A percentile compares a stretch with the other conserved stretches of the same genome.
These are phyloP conservation scores for Trichosporon ovoides DNA, from an alignment of 1,284 basidiomycete species.

Conservation along the genomic window DNA sequence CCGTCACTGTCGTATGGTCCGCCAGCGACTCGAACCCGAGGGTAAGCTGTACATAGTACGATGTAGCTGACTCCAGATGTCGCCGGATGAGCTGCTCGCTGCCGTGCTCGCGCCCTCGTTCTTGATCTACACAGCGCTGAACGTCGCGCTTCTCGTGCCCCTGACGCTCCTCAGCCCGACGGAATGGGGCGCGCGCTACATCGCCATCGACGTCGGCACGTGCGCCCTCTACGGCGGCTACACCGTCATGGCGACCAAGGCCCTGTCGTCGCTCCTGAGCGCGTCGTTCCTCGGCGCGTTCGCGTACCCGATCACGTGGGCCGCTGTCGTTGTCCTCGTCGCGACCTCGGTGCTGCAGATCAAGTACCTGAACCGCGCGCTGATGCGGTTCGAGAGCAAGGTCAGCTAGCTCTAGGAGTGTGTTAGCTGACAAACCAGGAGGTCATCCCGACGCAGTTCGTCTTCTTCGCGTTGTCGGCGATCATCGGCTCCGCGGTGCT, in stretches of 20 bases:
- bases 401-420: conserved; percentile 37
- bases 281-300: conserved; percentile 69
- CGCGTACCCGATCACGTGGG: conserved; percentile 71
- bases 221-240: conserved; percentile 67
- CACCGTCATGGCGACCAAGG: conserved; percentile 81
- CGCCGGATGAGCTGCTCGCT: conserved; percentile 61
- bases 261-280: conserved; percentile 65
- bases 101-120: conserved; percentile 70
- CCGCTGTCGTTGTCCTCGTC: conserved; percentile 63
- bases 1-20: conserved; percentile 83
- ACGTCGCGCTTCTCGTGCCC: conserved; percentile 56
- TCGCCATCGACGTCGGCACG: conserved; percentile 76
- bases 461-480: conserved; percentile 62
- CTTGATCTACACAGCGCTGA: conserved; percentile 64
- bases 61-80: conserved; percentile 43
- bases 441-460: conserved; percentile 92
- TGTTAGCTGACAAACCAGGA: background rate
- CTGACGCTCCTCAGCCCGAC: conserved; percentile 60
- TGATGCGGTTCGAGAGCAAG: conserved; percentile 84
- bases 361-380: conserved; percentile 78
- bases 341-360: conserved; percentile 84
- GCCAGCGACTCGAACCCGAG: conserved; percentile 64
- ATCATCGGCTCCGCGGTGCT: conserved; percentile 89
- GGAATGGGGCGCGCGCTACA: conserved; percentile 60
- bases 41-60: conserved; percentile 43